Conservation (phyloP, 2,329 filamentous ascomycete species). For the Calcarisporium arbuscula region DNA sequence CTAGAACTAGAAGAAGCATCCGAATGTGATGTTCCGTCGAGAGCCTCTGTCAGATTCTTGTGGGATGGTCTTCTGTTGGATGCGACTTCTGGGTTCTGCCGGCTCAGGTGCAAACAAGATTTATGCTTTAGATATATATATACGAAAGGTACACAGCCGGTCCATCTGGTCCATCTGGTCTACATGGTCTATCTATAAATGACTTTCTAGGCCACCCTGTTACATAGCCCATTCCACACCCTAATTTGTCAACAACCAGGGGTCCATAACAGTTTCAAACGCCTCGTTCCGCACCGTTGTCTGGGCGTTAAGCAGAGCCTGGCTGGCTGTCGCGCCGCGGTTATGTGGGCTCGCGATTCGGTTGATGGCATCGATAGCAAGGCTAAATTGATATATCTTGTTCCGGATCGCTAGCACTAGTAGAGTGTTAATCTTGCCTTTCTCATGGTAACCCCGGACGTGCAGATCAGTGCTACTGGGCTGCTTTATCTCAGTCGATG, state of each 20-base stretch:
- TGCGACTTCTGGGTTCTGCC: no score
- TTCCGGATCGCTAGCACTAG: slow-evolving; percentile 74
- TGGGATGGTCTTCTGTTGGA: no score
- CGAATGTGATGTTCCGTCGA: no score
- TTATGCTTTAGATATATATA: no score
- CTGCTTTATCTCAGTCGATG: slow-evolving; percentile 72
- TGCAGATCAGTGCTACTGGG: slow-evolving; percentile 62
- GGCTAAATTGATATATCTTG: slow-evolving; percentile 67
- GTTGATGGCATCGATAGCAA: slow-evolving; percentile 73
- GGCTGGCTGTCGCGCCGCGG: slow-evolving; percentile 53
- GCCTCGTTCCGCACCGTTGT: slow-evolving; percentile 58
- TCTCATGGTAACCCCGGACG: slow-evolving; percentile 75
- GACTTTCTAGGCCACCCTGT: slow-evolving; percentile 22
- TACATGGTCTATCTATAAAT: no score
- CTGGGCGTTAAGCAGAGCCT: slow-evolving; percentile 59
- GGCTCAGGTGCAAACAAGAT: no score
- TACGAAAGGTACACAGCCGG: no score
- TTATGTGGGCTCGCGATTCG: slow-evolving; percentile 57
- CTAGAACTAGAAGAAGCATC: no score
- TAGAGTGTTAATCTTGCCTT: slow-evolving; percentile 78
- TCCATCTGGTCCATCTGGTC: no score
- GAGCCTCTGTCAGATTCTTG: no score
- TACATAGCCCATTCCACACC: slow-evolving; percentile 41
- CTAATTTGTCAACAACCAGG: slow-evolving; percentile 59
- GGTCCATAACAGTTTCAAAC: slow-evolving; percentile 66